These are phyloP conservation scores for Viridothelium virens DNA, from an alignment of 495 filamentous ascomycete species.

Conservation along the genomic window DNA sequence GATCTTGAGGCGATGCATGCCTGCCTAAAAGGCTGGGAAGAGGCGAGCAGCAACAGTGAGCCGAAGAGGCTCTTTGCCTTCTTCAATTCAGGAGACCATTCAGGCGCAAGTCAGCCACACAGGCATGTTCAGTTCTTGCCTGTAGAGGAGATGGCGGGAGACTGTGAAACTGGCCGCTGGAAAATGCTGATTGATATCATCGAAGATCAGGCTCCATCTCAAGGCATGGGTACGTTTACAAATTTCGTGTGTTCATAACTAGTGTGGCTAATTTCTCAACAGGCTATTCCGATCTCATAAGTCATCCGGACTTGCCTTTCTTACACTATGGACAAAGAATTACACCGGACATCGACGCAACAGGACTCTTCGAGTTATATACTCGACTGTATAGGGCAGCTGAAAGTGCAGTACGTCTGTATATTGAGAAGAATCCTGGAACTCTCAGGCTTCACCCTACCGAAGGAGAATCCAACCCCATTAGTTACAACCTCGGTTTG, in stretches of 20 bases:
- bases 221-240: slow-evolving; percentile 18
- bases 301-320: neutral
- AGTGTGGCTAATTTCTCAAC: neutral
- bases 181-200: slow-evolving; percentile 49
- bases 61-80: slow-evolving; percentile 57
- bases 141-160: slow-evolving; percentile 56
- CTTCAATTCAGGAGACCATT: slow-evolving; percentile 71
- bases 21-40: slow-evolving; percentile 56
- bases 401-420: slow-evolving; percentile 31
- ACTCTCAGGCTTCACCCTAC: slow-evolving; percentile 22
- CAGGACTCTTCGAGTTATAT: slow-evolving; percentile 43
- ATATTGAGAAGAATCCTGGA: slow-evolving; percentile 21
- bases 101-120: slow-evolving; percentile 74
- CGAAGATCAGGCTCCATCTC: slow-evolving; percentile 13
- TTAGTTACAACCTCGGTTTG: slow-evolving; percentile 77
- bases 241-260: neutral
- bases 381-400: slow-evolving; percentile 50
- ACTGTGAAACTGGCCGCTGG: slow-evolving; percentile 39
- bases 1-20: slow-evolving; percentile 60
- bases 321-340: neutral
- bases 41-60: slow-evolving; percentile 17
- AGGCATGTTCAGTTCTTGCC: slow-evolving; percentile 73
- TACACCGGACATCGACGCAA: slow-evolving; percentile 9
- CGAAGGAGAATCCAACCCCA: slow-evolving; percentile 43
- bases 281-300: neutral